A percentile compares a stretch with the other conserved stretches of the same genome.
Evolutionary conservation across 805 yeast genomes (phyloP).

Genomic region (Candida schatavii): DNA sequence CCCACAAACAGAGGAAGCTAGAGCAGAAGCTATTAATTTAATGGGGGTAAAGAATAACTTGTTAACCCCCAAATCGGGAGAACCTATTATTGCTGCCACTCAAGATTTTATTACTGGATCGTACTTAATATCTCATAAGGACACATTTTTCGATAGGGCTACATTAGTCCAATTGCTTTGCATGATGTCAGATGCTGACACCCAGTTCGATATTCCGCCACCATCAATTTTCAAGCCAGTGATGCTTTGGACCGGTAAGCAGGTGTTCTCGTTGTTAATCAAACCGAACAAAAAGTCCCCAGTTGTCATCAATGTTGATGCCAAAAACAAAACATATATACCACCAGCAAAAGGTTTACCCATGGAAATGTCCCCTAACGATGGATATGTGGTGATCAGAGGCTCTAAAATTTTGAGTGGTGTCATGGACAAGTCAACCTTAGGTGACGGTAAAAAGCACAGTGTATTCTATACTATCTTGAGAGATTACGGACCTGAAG

Average conservation of each 20-base stretch:
- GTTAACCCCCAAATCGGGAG: slow-evolving; percentile 96
- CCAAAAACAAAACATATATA: slow-evolving; percentile 84
- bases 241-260: slow-evolving; percentile 96
- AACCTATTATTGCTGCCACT: slow-evolving; percentile 98
- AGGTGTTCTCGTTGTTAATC: slow-evolving; percentile 83
- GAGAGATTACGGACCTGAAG: slow-evolving; percentile 95
- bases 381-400: slow-evolving; percentile 87
- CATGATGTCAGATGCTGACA: slow-evolving; percentile 93
- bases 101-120: slow-evolving; percentile 99
- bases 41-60: slow-evolving; percentile 98
- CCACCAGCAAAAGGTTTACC: slow-evolving; percentile 75
- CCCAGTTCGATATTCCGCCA: slow-evolving; percentile 91
- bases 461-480: slow-evolving; percentile 93
- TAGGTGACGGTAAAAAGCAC: slow-evolving; percentile 98
- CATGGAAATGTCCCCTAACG: slow-evolving; percentile 95
- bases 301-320: slow-evolving; percentile 87
- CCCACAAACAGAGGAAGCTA: slow-evolving; percentile 98
- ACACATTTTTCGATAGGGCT: slow-evolving; percentile 87
- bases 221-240: slow-evolving; percentile 91
- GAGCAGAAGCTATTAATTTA: slow-evolving; percentile 96
- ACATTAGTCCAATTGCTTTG: slow-evolving; percentile 76
- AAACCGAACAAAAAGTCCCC: slow-evolving; percentile 74
- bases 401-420: slow-evolving; percentile 90
- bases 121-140: slow-evolving; percentile 87
- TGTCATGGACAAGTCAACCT: slow-evolving; percentile 91